Conservation (phyloP, 306 rosid species). For the Castanea mollissima region DNA sequence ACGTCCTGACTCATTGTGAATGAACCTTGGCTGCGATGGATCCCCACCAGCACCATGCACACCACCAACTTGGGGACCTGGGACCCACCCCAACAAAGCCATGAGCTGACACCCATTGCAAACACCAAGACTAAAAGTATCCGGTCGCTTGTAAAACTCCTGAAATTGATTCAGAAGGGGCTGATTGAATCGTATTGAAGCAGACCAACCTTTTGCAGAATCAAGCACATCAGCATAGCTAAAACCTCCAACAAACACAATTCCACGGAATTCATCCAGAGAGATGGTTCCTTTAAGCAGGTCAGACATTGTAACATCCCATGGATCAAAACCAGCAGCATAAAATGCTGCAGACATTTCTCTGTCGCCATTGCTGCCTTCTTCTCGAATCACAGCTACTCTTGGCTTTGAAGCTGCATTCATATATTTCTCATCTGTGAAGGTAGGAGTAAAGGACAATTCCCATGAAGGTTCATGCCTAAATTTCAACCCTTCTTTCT, state of each 20-base stretch:
- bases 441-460: slow-evolving; percentile 65
- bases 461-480: slow-evolving; percentile 74
- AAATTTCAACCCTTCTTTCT: slow-evolving; percentile 73
- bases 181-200: slow-evolving; percentile 70
- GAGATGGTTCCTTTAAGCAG: slow-evolving; percentile 65
- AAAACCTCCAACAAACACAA: slow-evolving; percentile 89
- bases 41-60: slow-evolving; percentile 81
- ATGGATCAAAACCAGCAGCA: slow-evolving; percentile 79
- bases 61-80: slow-evolving; percentile 88
- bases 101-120: slow-evolving; percentile 97
- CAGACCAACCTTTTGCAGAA: slow-evolving; percentile 95
- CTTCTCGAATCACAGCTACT: slow-evolving; percentile 90
- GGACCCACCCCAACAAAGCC: slow-evolving; percentile 95
- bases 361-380: slow-evolving; percentile 93
- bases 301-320: slow-evolving; percentile 91
- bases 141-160: slow-evolving; percentile 72
- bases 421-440: slow-evolving; percentile 58
- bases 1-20: slow-evolving; percentile 84
- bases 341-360: slow-evolving; percentile 95
- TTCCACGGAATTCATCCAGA: slow-evolving; percentile 60
- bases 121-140: slow-evolving; percentile 88
- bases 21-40: slow-evolving; percentile 82
- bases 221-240: slow-evolving; percentile 94
- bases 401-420: slow-evolving; percentile 57
- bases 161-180: slow-evolving; percentile 75